phyloP scores from a whole-genome alignment of 495 filamentous ascomycete genomes.

The Apodospora peruviana region DNA sequence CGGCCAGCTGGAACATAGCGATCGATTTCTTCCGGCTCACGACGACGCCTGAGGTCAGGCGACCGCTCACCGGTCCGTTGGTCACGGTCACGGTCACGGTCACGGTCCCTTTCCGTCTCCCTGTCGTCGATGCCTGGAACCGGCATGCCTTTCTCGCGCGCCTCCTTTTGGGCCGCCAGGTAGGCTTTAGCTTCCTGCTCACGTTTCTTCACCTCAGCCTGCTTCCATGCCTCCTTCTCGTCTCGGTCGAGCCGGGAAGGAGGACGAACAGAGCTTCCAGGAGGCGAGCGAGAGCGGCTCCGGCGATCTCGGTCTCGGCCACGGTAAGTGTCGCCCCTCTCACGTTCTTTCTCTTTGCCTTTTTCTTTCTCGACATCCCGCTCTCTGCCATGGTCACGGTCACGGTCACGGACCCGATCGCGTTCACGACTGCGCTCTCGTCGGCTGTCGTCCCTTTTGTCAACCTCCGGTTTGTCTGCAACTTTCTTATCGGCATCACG shows the following conservation, averaged over 20 bases:
- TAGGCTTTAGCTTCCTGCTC: slow-evolving; percentile 55
- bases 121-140: slow-evolving; percentile 41
- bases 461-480: too few species aligned
- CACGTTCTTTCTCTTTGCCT: slow-evolving; percentile 9
- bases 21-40: slow-evolving; percentile 33
- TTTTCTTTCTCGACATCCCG: neutral
- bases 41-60: slow-evolving; percentile 40
- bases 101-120: slow-evolving; percentile 4
- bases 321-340: slow-evolving; percentile 7
- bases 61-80: slow-evolving; percentile 31
- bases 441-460: too few species aligned
- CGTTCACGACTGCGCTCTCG: slow-evolving; percentile 20
- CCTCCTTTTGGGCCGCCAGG: slow-evolving; percentile 47
- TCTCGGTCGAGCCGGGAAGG: slow-evolving; percentile 24
- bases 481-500: slow-evolving; percentile 21
- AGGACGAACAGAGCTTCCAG: slow-evolving; percentile 14
- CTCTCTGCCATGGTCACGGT: slow-evolving; percentile 10
- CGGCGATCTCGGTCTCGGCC: slow-evolving; percentile 24
- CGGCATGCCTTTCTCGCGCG: slow-evolving; percentile 45
- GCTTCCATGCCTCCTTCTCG: slow-evolving; percentile 44
- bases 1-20: slow-evolving; percentile 36
- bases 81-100: neutral
- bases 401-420: slow-evolving; percentile 12
- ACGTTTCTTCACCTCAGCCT: slow-evolving; percentile 49
- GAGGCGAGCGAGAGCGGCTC: slow-evolving; percentile 35